These are phyloP conservation scores for Podospora tetraspora DNA, from an alignment of 495 filamentous ascomycete genomes.

Conservation along the genomic window DNA sequence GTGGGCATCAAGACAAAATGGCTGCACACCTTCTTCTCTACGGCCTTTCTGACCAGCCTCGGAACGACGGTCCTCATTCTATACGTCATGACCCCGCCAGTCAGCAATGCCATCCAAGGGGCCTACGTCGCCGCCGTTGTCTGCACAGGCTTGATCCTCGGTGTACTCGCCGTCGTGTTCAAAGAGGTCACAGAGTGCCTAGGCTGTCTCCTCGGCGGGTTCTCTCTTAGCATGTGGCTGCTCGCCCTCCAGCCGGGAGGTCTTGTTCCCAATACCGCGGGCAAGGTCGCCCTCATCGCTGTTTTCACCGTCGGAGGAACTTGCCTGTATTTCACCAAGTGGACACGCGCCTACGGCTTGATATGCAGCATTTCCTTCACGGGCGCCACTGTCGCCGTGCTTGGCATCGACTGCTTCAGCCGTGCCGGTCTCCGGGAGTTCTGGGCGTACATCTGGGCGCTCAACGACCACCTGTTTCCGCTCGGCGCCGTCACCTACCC, in stretches of 20 bases:
- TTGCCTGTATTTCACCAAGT: constrained; percentile 69
- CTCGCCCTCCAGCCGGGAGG: constrained; percentile 73
- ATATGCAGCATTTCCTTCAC: constrained; percentile 73
- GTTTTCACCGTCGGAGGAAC: constrained; percentile 63
- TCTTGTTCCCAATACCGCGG: constrained; percentile 53
- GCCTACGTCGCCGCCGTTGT: constrained; percentile 80
- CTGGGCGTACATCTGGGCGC: constrained; percentile 87
- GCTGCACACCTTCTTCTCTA: constrained; percentile 77
- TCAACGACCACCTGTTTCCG: constrained; percentile 79
- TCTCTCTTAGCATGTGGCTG: constrained; percentile 88
- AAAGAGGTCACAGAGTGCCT: constrained; percentile 81
- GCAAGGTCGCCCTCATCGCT: constrained; percentile 70
- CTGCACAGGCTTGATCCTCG: constrained; percentile 71
- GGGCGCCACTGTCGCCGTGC: constrained; percentile 68
- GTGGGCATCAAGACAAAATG: constrained; percentile 82
- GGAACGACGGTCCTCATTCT: constrained; percentile 78
- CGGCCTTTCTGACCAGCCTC: constrained; percentile 65
- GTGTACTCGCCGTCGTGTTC: constrained; percentile 71
- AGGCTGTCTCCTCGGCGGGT: constrained; percentile 82
- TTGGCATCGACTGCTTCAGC: constrained; percentile 91
- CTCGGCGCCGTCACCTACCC: constrained; percentile 72
- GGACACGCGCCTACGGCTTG: constrained; percentile 70
- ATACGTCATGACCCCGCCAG: constrained; percentile 82
- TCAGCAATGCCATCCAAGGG: constrained; percentile 72
- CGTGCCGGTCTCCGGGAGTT: constrained; percentile 89